Base-by-base conservation (phyloP, 179 eudicot genomes). In the Vitellaria paradoxa region DNA sequence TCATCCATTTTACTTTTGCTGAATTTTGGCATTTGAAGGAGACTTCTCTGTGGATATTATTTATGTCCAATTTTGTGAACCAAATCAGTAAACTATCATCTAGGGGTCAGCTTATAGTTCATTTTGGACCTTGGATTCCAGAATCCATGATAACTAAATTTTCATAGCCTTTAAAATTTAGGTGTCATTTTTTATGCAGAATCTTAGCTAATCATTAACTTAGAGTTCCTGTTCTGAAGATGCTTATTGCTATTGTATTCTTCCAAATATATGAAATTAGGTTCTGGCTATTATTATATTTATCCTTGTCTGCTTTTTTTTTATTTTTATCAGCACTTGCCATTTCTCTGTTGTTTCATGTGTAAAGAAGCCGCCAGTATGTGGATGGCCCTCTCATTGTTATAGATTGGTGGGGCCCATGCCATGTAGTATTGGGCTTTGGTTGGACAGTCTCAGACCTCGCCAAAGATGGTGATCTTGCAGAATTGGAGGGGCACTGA, bases 291-390 rank as follows among this genome's bases (percentile, higher is more conserved):
- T 21, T 12, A 7, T 14, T 7, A 70, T 70, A 53, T 52, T 8
- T 71, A 71, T 71, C 56, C 11, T 52, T 71, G 74, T 21, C 26
- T 71, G 17, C 23, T 5, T 71, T 71, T 8, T 8, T 55, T 71
- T 20, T 30, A 26, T 71, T 23, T 71, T 71, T 21, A 30, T 30
- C 55, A 53, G 63, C 10, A 47, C 74, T 71, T 13, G 26, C 24
- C 24, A 52, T 53, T 71, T 53, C 59, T 42, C 40, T 59, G 59
- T 71, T 71, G 74, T 63, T 71, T 71, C 74, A 53, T 71, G 74
- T 71, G 46, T 30, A 11, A 26, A 53, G 63, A 70, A 50, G 21
- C 14, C 46, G 63, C 49, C 15, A 26, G 49, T 71, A 7, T 15
- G 45, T 55, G 74, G 74, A 30, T 71, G 74, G 17, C 47, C 62